Base-by-base conservation (phyloP, 148 eudicot genomes). In the Nyssa sinensis region DNA sequence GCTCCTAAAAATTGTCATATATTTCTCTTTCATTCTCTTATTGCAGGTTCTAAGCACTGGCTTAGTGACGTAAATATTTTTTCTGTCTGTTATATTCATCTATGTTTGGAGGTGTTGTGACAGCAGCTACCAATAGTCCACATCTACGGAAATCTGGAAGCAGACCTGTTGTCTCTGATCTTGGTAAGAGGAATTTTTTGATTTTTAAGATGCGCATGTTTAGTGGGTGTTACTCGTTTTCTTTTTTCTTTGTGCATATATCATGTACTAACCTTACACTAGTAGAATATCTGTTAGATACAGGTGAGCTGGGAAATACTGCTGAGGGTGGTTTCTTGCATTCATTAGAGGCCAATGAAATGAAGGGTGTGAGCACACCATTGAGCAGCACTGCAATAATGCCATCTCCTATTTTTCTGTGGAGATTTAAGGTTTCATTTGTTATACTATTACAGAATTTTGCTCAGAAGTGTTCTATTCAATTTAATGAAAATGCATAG, bases 111-210 rank as follows among this genome's bases (percentile, higher is more conserved):
- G 90, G 94, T 75, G 79, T 77, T 74, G 85, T 77, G 75, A 79
- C 81, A 65, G 55, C 70, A 71, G 82, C 83, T 75, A 62, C 71
- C 72, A 74, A 84, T 72, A 95, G 94, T 86, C 97, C 98, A 66
- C 98, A 91, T 83, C 88, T 93, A 39, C 87, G 99, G 44, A 95
- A 86, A 75, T 89, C 99, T 74, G 90, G 97, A 70, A 96, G 99
- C 86, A 84, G 94, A 78, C 82, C 89, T 62, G 84, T 86, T 41
- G 79, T 93, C 70, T 76, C 77, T 68, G 94, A 95, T 84, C 77
- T 85, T 72, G 95, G 98, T 95, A 76, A 49, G 59, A 34, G 61
- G 28, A 5, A 53, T n/a, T 7, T 63, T 25, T 39, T 23, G 19
- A 41, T 30, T 59, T 73, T 61, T 27, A 29, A 21, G 19, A 41